These are phyloP conservation scores for Ilyonectria destructans DNA, from an alignment of 2,329 filamentous ascomycete genomes.

Conservation along the genomic window DNA sequence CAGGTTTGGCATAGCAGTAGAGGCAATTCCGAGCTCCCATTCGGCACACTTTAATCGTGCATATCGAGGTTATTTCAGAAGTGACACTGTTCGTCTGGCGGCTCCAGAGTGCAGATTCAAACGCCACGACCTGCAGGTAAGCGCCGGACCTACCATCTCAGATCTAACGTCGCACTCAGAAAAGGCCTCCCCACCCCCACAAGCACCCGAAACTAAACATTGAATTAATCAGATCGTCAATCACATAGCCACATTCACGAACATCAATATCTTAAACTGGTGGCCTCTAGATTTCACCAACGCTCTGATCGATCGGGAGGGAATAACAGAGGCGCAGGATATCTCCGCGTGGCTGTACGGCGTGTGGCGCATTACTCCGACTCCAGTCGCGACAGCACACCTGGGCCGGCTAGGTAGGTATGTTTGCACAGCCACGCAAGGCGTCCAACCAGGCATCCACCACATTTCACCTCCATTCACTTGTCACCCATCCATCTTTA, in stretches of 20 bases:
- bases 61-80: background rate
- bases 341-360: conserved; percentile 16
- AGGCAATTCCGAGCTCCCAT: background rate
- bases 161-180: no score
- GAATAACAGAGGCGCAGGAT: conserved; percentile 17
- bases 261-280: background rate
- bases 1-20: background rate
- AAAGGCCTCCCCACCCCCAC: background rate
- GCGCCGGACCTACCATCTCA: background rate
- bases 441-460: conserved; percentile 28
- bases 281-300: background rate
- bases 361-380: conserved; percentile 7
- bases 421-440: conserved; percentile 35
- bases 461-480: background rate
- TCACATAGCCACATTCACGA: background rate
- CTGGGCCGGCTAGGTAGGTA: background rate
- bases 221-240: background rate
- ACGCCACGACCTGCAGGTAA: background rate
- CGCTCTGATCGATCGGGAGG: background rate
- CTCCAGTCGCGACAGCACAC: background rate
- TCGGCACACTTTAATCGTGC: background rate
- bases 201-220: background rate
- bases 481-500: background rate
- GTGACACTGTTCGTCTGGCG: background rate
- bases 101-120: background rate